Evolutionary conservation across 257 asterid genomes (phyloP).

Genomic region (Haberlea rhodopensis): DNA sequence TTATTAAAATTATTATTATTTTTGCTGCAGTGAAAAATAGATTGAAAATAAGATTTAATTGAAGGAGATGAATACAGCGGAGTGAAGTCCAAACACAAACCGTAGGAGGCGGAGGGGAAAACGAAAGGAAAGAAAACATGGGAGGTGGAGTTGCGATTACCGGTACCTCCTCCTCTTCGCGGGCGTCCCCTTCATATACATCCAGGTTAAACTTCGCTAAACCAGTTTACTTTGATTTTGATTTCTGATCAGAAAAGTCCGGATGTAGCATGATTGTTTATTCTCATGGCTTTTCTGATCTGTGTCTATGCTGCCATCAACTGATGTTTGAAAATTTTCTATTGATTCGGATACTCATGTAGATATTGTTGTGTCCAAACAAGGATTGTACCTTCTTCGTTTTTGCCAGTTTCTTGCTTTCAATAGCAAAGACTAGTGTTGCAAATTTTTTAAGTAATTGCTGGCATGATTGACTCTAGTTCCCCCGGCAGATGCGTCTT

Average conservation of each 20-base stretch:
- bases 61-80: background rate
- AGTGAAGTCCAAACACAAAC: background rate
- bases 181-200: constrained; percentile 73
- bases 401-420: constrained; percentile 10
- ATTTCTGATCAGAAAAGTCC: too few species aligned
- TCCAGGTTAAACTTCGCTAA: constrained; percentile 52
- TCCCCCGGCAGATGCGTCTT: constrained; percentile 76
- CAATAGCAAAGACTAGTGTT: background rate
- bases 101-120: background rate
- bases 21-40: too few species aligned
- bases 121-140: constrained; percentile 29
- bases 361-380: background rate
- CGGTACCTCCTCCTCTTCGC: constrained; percentile 71
- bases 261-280: constrained; percentile 12
- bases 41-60: too few species aligned
- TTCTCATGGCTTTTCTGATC: constrained; percentile 10
- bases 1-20: too few species aligned
- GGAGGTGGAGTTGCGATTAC: constrained; percentile 57
- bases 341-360: constrained; percentile 12
- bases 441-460: constrained; percentile 16
- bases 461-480: constrained; percentile 25
- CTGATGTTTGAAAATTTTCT: constrained; percentile 7
- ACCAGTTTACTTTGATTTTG: background rate
- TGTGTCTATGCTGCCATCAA: constrained; percentile 1
- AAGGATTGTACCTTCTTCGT: background rate